phyloP scores from a whole-genome alignment of 176 grass and related monocot species.

The Aegilops longissima region DNA sequence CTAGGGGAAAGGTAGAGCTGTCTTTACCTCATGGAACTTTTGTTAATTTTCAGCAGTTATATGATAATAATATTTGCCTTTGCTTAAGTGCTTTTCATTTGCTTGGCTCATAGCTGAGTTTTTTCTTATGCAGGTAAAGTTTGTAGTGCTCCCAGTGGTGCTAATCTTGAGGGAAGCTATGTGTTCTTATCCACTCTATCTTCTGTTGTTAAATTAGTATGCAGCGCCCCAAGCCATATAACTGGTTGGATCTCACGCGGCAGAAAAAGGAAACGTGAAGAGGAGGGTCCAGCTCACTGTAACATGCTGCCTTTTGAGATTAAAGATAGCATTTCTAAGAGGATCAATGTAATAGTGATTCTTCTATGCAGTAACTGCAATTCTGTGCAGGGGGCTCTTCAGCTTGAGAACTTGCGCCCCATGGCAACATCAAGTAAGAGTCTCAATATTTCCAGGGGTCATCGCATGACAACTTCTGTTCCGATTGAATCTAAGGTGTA shows the following conservation, averaged over 20 bases:
- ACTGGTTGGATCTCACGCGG: background rate
- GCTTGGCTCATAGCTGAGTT: no score
- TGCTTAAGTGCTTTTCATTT: no score
- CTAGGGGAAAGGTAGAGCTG: no score
- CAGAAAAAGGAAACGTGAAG: constrained; percentile 21
- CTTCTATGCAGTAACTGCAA: background rate
- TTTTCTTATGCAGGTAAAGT: background rate
- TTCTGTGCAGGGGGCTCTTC: background rate
- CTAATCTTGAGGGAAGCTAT: background rate
- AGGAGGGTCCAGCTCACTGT: background rate
- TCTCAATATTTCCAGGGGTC: no score
- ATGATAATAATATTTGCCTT: background rate
- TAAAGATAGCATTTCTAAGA: constrained; percentile 6
- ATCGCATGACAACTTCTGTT: constrained; percentile 23
- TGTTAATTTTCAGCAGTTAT: background rate
- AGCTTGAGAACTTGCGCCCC: background rate
- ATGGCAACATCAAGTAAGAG: background rate
- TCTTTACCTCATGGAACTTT: background rate
- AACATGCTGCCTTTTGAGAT: background rate
- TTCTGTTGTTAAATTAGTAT: background rate
- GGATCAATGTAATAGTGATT: constrained; percentile 26
- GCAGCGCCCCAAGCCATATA: background rate
- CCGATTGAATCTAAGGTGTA: background rate
- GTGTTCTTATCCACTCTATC: background rate
- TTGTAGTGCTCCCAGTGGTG: background rate